Base-by-base conservation (phyloP, 352 stramenopile genomes). In the Globisporangium alternatum region DNA sequence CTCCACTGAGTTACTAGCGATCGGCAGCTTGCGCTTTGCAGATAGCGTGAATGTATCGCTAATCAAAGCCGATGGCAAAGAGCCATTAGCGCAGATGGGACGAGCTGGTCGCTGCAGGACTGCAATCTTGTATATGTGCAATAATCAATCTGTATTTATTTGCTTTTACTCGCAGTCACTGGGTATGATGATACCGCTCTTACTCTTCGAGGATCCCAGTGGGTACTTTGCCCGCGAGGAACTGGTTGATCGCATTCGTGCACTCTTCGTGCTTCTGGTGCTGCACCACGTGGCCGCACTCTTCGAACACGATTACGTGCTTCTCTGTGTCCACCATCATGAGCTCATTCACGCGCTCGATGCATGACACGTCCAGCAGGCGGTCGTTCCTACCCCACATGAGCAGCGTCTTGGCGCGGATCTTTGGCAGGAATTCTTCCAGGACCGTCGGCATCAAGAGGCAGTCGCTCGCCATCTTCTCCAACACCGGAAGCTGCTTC, bases 351-450 rank as follows among this genome's bases (percentile, higher is more conserved):
- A 90, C 64, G 17, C 87, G 74, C 6, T 86, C 76, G 0, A 91
- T 62, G 8, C 76, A 87, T 13, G 82, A 91, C 2, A 86, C 70
- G 53, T 90, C 80, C 15, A 91, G 56, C 12, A 91, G 74, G 37
- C 72, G 75, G 25, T 91, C 82, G 39, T 88, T 71, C 53, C 83
- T 78, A 48, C 82, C 82, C 82, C 82, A 91, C 67, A 91, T 83
- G 0, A 91, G 68, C 8, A 88, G 62, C 33, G 73, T 83, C 41
- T 71, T 80, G 3, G 71, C 72, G 3, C 67, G 68, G 64, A 91
- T 91, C 22, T 59, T 60, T 6, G 78, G 75, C 13, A 91, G 47
- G 7, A 84, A 61, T 8, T 83, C 70, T 44, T 91, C 82, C 33
- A 91, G 58, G 15, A 89, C 60, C 1, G 78, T 81, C 33, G 66